Evolutionary conservation across 129 eudicot genomes (phyloP), one percentile per base, ranked within the genome.

Genomic region (Arctium lappa): DNA sequence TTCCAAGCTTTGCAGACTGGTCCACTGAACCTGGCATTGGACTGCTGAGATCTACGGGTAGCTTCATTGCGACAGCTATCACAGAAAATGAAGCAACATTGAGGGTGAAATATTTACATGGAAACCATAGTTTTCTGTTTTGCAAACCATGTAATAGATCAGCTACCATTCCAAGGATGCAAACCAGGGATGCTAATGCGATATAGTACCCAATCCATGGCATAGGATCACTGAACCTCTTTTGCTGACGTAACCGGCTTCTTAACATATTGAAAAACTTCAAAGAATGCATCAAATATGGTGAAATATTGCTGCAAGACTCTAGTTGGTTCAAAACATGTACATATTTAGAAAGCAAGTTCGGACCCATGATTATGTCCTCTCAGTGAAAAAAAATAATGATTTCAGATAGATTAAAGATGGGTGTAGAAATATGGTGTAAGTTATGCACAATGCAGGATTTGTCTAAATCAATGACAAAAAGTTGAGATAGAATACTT

Each of bases 51-150:
- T 81, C 80, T 76, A 76, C 22, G n/a, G 83, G 79, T 40, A 81
- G 77, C 74, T 71, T 72, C 60, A 76, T 77, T 31, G 88, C 85
- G 16, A 81, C 82, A 36, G 62, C 85, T 76, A 81, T 66, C 38
- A 75, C 11, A 6, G 85, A 46, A 1, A 80, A 66, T 6, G 88
- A 74, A 44, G 68, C 81, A 11, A 78, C 88, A 80, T 85, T 85
- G 36, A 81, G 62, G n/a, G 88, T 75, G 56, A 76, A 56, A 32
- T 15, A 56, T 38, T 81, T 85, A 75, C 85, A 76, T 5, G 85
- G 88, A 33, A 81, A 81, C 88, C 88, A 80, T 2, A 56, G 53
- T 18, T 80, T 80, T 39, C 78, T 65, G 63, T 10, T 63, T 15
- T 0, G 11, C 13, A 63, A 13, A 63, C 81, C 74, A 78, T 78